Evolutionary conservation across 352 stramenopile species (phyloP).

Genomic region (Globisporangium viniferum): DNA sequence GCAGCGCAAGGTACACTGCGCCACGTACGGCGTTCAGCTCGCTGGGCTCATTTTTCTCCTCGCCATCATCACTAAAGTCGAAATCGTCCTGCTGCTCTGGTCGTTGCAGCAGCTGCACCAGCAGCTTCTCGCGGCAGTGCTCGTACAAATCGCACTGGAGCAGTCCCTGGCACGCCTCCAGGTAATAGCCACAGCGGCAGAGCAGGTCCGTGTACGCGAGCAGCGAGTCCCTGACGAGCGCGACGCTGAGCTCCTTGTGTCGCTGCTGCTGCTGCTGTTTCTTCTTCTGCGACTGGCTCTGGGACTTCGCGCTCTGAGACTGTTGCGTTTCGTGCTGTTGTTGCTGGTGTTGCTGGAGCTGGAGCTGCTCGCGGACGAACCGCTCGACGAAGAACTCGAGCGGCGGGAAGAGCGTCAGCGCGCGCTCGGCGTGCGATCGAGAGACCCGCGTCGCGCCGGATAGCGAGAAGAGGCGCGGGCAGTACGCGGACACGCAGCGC

Average conservation of each 20-base stretch:
- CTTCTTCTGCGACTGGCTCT: constrained; percentile 1
- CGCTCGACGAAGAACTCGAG: constrained; percentile 40
- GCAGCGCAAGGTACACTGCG: constrained; percentile 61
- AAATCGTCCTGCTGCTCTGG: not conserved
- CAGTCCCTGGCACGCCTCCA: constrained; percentile 58
- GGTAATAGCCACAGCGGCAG: constrained; percentile 40
- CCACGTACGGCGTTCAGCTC: constrained; percentile 10
- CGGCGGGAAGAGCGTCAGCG: constrained; percentile 59
- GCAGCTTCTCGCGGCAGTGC: constrained; percentile 42
- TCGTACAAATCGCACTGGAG: constrained; percentile 65
- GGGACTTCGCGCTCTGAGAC: not conserved
- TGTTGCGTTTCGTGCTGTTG: not conserved
- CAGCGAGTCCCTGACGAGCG: constrained; percentile 32
- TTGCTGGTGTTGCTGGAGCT: constrained; percentile 7
- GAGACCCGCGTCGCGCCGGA: constrained; percentile 32
- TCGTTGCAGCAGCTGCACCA: constrained; percentile 15
- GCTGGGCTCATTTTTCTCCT: constrained; percentile 14
- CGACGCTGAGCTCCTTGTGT: constrained; percentile 10
- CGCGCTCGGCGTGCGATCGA: constrained; percentile 67
- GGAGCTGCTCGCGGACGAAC: constrained; percentile 17
- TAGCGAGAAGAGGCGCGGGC: constrained; percentile 66
- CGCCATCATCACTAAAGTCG: constrained; percentile 9
- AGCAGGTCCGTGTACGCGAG: constrained; percentile 64
- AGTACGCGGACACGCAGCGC: constrained; percentile 49
- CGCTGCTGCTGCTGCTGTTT: constrained; percentile 8